These are phyloP conservation scores for Dichotomocladium elegans DNA, from an alignment of 371 early-diverging fungal species.

Conservation along the genomic window DNA sequence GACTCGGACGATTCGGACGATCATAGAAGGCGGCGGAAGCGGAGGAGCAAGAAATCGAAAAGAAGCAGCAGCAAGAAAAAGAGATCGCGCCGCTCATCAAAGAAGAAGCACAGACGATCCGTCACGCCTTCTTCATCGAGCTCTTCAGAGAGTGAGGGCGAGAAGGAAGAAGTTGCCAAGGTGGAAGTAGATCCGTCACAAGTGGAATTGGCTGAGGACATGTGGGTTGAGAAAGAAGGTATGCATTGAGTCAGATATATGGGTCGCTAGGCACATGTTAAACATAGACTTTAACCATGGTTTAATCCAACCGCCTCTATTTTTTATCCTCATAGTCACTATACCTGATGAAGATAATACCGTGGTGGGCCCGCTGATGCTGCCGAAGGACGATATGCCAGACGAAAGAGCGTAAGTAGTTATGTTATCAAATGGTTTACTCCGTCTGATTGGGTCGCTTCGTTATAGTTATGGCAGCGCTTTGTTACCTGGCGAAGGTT, in stretches of 20 bases:
- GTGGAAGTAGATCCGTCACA: conserved; percentile 33
- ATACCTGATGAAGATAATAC: conserved; percentile 52
- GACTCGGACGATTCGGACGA: conserved; percentile 15
- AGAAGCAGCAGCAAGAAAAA: conserved; percentile 20
- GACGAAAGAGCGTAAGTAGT: conserved; percentile 49
- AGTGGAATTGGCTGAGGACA: conserved; percentile 42
- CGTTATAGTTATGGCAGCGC: conserved; percentile 71
- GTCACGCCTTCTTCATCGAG: conserved; percentile 3
- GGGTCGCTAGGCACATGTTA: too few species aligned
- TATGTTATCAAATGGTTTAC: too few species aligned
- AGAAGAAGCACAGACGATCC: conserved; percentile 6
- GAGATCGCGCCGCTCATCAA: conserved; percentile 4
- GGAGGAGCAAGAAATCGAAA: conserved; percentile 10
- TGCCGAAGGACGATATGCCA: conserved; percentile 41
- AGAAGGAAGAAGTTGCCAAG: not conserved
- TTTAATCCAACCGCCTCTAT: not conserved
- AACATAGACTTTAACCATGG: not conserved
- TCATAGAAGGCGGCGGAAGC: conserved; percentile 15
- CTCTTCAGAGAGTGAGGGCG: conserved; percentile 11
- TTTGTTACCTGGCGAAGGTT: conserved; percentile 50
- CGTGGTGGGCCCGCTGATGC: conserved; percentile 58
- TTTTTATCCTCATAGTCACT: conserved; percentile 31
- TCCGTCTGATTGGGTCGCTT: too few species aligned
- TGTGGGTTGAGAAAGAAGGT: conserved; percentile 56
- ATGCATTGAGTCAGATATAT: too few species aligned